Percentiles rank a stretch among this genome's conserved stretches.
Conservation (phyloP, 768 basidiomycete species). For the Chalciporus pseudorubinellus region DNA sequence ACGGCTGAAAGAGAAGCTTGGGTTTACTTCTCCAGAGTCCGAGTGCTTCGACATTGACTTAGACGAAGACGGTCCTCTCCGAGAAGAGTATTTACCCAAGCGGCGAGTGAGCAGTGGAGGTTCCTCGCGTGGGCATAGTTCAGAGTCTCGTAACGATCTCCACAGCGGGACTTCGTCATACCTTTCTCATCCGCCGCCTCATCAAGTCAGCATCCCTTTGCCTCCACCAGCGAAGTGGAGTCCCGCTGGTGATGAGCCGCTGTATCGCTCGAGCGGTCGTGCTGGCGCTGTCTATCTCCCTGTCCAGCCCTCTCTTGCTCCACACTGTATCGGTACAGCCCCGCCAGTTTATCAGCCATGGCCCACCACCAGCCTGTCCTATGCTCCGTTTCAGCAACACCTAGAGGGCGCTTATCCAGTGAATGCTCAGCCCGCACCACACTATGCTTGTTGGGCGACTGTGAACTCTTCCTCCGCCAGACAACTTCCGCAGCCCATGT, state of each 20-base stretch:
- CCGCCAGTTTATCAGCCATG: slow-evolving; percentile 33
- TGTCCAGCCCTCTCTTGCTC: slow-evolving; percentile 50
- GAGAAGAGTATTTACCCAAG: slow-evolving; percentile 77
- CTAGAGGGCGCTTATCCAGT: slow-evolving; percentile 14
- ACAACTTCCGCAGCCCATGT: slow-evolving; percentile 58
- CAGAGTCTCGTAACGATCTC: slow-evolving; percentile 2
- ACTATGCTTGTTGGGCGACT: slow-evolving; percentile 23
- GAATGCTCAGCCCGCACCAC: slow-evolving; percentile 13
- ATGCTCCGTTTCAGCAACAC: slow-evolving; percentile 22
- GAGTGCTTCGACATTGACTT: slow-evolving; percentile 73
- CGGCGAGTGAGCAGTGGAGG: slow-evolving; percentile 43
- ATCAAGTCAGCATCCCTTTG: slow-evolving; percentile 35
- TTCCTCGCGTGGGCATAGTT: slow-evolving; percentile 1
- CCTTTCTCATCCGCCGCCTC: slow-evolving; percentile 6
- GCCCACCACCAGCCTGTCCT: slow-evolving; percentile 12
- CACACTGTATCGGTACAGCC: slow-evolving; percentile 34
- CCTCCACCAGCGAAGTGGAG: slow-evolving; percentile 83
- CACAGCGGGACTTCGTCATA: slow-evolving; percentile 2
- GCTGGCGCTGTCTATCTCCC: slow-evolving; percentile 61
- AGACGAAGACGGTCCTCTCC: slow-evolving; percentile 78
- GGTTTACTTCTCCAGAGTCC: slow-evolving; percentile 40
- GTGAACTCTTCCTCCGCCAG: slow-evolving; percentile 36
- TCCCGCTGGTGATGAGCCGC: slow-evolving; percentile 75
- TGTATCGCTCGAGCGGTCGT: slow-evolving; percentile 53
- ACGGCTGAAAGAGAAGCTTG: slow-evolving; percentile 50